Base-by-base conservation (phyloP, 2,329 filamentous ascomycete species). In the Colletotrichum limetticola region DNA sequence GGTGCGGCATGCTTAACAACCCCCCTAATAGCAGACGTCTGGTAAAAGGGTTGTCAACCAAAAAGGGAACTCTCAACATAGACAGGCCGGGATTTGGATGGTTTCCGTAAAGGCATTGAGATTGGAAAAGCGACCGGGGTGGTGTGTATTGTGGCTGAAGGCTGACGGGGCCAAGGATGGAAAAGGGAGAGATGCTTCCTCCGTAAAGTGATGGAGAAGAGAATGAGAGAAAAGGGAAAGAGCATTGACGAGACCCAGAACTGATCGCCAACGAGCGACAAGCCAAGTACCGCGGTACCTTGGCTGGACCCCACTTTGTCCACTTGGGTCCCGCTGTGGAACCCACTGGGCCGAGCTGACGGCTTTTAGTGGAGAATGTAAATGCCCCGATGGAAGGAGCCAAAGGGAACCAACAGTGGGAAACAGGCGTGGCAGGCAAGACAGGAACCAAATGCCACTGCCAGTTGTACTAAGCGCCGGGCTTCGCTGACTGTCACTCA, bases 401-500 rank as follows among this genome's bases (percentile, higher is more conserved):
- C 32, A n/a, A 49, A 49, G 14, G 6, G 5, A 16, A 37, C 35
- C 35, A 37, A 35, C 32, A 35, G 11, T 35, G 32, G 32, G 32
- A 35, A 11, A 35, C 32, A 35, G 32, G 32, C 3, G 32, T 35
- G 32, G 32, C 9, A 12, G 32, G 32, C 9, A 35, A 35, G 32
- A 35, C 32, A 12, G 11, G 11, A 35, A 35, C 32, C 32, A 35
- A 35, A 11, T 35, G 32, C 32, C 32, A 35, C 32, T 12, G 11
- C 32, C 3, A 52, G 65, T 11, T 12, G 46, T 72, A n/a, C n/a
- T n/a, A 72, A 72, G 70, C 70, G 70, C 70, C 60, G 42, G 60
- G n/a, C 42, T 52, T 30, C 26, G 69, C 49, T 63, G 69, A 53
- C 30, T 32, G 53, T 59, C 69, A 57, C 37, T 49, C 42, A 49